Conservation (phyloP, 2,329 filamentous ascomycete species). For the Clathrospora elynae region DNA sequence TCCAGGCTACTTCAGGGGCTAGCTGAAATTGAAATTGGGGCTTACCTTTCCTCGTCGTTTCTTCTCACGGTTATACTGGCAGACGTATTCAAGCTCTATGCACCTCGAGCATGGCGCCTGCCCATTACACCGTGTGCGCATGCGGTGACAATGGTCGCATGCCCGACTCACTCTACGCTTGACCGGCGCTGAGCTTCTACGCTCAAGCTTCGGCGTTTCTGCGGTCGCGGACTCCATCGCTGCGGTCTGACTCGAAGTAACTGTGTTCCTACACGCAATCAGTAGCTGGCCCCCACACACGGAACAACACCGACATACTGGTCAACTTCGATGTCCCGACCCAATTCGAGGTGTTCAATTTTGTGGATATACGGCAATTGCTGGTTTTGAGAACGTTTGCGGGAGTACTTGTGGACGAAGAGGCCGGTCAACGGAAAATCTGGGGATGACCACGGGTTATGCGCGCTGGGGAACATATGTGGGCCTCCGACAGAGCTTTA, state of each 20-base stretch:
- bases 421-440: conserved; percentile 34
- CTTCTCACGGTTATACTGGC: conserved; percentile 88
- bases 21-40: neutral
- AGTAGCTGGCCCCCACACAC: conserved; percentile 6
- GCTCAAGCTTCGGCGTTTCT: conserved; percentile 39
- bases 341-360: neutral
- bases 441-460: conserved; percentile 38
- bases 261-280: conserved; percentile 11
- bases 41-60: conserved; percentile 95
- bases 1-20: too few relatives aligned
- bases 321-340: conserved; percentile 6
- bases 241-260: conserved; percentile 14
- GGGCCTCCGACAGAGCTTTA: conserved; percentile 42
- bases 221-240: conserved; percentile 36
- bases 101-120: conserved; percentile 91
- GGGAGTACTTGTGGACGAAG: conserved; percentile 16
- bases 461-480: conserved; percentile 45
- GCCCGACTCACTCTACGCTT: conserved; percentile 87
- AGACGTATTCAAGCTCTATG: conserved; percentile 76
- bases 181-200: conserved; percentile 63
- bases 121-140: conserved; percentile 92
- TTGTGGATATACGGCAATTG: conserved; percentile 2
- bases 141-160: conserved; percentile 94
- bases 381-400: conserved; percentile 7
- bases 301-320: conserved; percentile 11